These are phyloP conservation scores for Annulohypoxylon bovei DNA, from an alignment of 495 filamentous ascomycete genomes.

Conservation along the genomic window DNA sequence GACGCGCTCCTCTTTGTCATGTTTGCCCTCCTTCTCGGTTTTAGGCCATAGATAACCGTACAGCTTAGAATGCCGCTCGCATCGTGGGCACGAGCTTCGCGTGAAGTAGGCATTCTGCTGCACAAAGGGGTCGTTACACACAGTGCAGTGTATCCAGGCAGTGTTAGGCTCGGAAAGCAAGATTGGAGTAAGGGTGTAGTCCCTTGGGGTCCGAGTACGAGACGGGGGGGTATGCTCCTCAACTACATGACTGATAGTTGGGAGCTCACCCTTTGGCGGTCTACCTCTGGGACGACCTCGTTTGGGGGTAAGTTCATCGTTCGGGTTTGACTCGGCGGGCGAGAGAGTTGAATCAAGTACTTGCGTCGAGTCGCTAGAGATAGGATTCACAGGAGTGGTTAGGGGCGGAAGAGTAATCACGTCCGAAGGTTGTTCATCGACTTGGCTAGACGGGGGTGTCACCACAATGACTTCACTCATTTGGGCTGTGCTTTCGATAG, in stretches of 20 bases:
- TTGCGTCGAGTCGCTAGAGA: background rate
- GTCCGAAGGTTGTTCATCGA: constrained; percentile 9
- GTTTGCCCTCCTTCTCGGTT: constrained; percentile 77
- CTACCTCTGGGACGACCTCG: constrained; percentile 37
- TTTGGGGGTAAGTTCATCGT: constrained; percentile 11
- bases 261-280: constrained; percentile 17
- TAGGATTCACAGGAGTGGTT: background rate
- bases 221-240: constrained; percentile 41
- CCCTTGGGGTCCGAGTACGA: constrained; percentile 69
- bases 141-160: constrained; percentile 87
- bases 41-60: constrained; percentile 97
- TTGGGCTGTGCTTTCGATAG: constrained; percentile 11
- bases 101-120: constrained; percentile 89
- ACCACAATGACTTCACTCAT: background rate
- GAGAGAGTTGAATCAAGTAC: background rate
- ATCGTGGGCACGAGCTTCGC: constrained; percentile 84
- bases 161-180: constrained; percentile 77
- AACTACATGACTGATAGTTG: background rate
- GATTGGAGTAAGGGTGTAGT: constrained; percentile 78
- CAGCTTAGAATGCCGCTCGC: constrained; percentile 93
- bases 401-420: constrained; percentile 4
- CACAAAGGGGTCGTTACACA: constrained; percentile 82
- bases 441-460: constrained; percentile 10
- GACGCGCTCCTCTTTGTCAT: constrained; percentile 79
- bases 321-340: background rate